Percentiles rank a stretch among this genome's conserved stretches.
phyloP scores from a whole-genome alignment of 352 stramenopile species.

The Phytophthora tubulina region DNA sequence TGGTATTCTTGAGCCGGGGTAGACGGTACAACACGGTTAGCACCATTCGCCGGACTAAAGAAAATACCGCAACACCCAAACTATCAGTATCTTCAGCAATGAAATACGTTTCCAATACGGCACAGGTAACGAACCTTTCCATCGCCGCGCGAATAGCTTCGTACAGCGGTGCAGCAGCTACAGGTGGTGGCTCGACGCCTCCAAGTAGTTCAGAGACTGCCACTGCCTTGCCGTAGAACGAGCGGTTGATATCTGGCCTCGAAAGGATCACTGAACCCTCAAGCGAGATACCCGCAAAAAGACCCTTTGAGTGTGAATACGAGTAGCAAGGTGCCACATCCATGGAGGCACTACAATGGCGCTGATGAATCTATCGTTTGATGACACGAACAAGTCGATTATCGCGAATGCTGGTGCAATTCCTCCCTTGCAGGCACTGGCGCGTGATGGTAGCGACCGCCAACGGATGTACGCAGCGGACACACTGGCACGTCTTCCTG shows the following conservation, averaged over 20 bases:
- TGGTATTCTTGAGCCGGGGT: conserved; percentile 15
- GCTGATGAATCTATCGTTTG: conserved; percentile 3
- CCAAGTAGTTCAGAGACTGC: conserved; percentile 75
- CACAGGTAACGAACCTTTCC: conserved; percentile 57
- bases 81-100: conserved; percentile 7
- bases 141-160: conserved; percentile 78
- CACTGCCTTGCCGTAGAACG: conserved; percentile 92
- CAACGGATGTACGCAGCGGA: conserved; percentile 5
- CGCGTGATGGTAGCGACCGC: not conserved
- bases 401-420: conserved; percentile 1
- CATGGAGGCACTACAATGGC: conserved; percentile 57
- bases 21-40: conserved; percentile 56
- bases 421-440: not conserved
- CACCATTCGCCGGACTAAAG: conserved; percentile 66
- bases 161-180: conserved; percentile 88
- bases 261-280: conserved; percentile 92
- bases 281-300: conserved; percentile 91
- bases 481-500: not conserved
- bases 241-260: conserved; percentile 90
- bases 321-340: conserved; percentile 92
- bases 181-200: conserved; percentile 79
- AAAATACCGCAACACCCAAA: conserved; percentile 3
- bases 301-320: conserved; percentile 92
- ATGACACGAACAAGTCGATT: not conserved
- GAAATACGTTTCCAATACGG: not conserved